Evolutionary conservation across 2,329 filamentous ascomycete genomes (phyloP).

Genomic region (Fusarium sp.): DNA sequence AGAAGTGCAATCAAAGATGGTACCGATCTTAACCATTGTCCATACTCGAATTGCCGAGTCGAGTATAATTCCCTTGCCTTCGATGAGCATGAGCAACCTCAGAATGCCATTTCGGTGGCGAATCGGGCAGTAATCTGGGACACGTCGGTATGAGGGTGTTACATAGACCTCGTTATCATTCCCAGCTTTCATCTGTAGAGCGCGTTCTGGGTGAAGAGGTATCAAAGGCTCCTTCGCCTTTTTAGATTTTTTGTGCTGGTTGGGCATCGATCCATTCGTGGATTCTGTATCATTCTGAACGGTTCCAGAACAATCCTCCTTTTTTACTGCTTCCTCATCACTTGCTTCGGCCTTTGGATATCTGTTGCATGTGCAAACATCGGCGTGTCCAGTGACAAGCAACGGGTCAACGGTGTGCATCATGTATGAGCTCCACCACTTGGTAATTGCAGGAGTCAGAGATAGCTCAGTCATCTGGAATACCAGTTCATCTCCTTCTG

Average conservation of each 20-base stretch:
- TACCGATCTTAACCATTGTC: conserved; percentile 74
- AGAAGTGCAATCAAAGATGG: conserved; percentile 66
- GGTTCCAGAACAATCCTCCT: not conserved
- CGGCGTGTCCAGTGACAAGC: conserved; percentile 59
- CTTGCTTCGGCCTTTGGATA: not conserved
- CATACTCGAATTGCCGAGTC: conserved; percentile 76
- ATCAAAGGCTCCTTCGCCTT: not conserved
- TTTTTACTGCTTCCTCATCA: not conserved
- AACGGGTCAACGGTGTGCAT: conserved; percentile 52
- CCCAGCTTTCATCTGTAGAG: conserved; percentile 45
- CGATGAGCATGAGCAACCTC: conserved; percentile 70
- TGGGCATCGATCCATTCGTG: not conserved
- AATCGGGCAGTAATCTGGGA: conserved; percentile 72
- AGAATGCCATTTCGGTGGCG: conserved; percentile 75
- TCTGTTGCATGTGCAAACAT: conserved; percentile 54
- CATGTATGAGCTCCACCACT: conserved; percentile 63
- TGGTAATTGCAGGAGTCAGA: conserved; percentile 66
- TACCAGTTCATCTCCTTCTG: conserved; percentile 73
- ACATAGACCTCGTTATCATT: conserved; percentile 38
- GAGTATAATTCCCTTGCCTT: conserved; percentile 66
- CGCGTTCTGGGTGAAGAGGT: conserved; percentile 11
- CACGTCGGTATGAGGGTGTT: conserved; percentile 52
- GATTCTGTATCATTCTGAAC: not conserved
- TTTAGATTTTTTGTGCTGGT: not conserved
- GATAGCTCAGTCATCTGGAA: conserved; percentile 70